Percentiles rank a stretch among this genome's conserved stretches.
Evolutionary conservation across 73 alveolate genomes (phyloP).

Genomic region (Paramecium sonneborni): DNA sequence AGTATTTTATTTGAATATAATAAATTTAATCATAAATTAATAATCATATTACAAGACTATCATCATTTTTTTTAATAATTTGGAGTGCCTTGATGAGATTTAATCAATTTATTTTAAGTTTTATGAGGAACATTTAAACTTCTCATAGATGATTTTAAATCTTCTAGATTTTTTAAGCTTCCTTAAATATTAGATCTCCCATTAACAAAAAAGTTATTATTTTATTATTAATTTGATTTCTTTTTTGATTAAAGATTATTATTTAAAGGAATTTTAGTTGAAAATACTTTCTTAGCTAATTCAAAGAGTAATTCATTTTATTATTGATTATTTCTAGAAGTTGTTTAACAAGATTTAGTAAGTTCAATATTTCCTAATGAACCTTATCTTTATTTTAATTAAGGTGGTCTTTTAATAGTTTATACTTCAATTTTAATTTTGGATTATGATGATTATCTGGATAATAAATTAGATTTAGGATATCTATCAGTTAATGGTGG

Average conservation of each 20-base stretch:
- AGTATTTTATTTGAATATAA: not conserved
- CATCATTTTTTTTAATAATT: not conserved
- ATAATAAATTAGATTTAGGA: not conserved
- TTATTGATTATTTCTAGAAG: constrained; percentile 2
- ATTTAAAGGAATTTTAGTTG: not conserved
- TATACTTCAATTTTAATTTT: not conserved
- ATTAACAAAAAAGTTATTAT: constrained; percentile 15
- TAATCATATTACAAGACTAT: not conserved
- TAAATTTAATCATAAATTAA: not conserved
- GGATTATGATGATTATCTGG: not conserved
- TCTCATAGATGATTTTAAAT: constrained; percentile 8
- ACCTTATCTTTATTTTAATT: not conserved
- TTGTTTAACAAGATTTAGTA: not conserved
- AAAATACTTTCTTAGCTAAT: constrained; percentile 10
- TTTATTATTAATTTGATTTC: not conserved
- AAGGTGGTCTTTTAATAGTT: not conserved
- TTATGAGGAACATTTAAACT: not conserved
- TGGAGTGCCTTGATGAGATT: not conserved
- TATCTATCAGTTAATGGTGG: not conserved
- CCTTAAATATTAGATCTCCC: not conserved
- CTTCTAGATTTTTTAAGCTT: not conserved
- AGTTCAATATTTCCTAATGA: constrained; percentile 22
- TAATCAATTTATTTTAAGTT: not conserved
- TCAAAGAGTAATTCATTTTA: not conserved
- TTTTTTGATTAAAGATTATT: not conserved